Evolutionary conservation across 208 protist genomes (phyloP).

Genomic region (Trypanosoma vivax): DNA sequence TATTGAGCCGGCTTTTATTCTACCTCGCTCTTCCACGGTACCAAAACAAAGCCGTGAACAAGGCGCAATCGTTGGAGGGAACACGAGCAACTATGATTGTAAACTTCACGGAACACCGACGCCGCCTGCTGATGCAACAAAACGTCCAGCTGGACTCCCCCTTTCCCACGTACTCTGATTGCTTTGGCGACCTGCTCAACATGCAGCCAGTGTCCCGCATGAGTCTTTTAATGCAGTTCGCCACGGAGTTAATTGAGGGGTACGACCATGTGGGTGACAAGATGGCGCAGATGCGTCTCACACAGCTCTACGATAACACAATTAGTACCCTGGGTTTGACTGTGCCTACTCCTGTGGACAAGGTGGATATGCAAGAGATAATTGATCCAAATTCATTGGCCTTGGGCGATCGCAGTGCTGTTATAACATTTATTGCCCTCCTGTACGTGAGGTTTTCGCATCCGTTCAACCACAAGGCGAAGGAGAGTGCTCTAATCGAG

Average conservation of each 20-base stretch:
- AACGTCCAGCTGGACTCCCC: constrained; percentile 81
- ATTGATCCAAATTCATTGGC: constrained; percentile 71
- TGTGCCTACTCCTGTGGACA: constrained; percentile 21
- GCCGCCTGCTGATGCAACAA: constrained; percentile 62
- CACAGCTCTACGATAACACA: constrained; percentile 16
- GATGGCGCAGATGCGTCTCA: constrained; percentile 16
- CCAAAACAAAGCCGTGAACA: constrained; percentile 33
- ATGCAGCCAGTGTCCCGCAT: constrained; percentile 56
- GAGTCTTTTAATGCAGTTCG: constrained; percentile 74
- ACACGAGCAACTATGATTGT: not conserved
- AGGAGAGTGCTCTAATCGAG: constrained; percentile 57
- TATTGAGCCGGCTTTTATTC: constrained; percentile 81
- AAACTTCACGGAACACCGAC: constrained; percentile 46
- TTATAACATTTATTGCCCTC: constrained; percentile 74
- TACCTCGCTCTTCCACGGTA: constrained; percentile 85
- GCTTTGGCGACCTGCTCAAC: constrained; percentile 75
- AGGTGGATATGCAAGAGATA: constrained; percentile 62
- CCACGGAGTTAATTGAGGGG: constrained; percentile 67
- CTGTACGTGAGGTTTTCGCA: constrained; percentile 84
- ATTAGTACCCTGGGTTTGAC: constrained; percentile 19
- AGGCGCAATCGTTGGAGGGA: not conserved
- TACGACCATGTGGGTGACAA: constrained; percentile 26
- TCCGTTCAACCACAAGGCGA: constrained; percentile 85
- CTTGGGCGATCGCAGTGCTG: constrained; percentile 47
- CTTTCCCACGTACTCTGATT: constrained; percentile 81